phyloP scores from a whole-genome alignment of 1,284 basidiomycete species.

The Leccinum pachyderme region DNA sequence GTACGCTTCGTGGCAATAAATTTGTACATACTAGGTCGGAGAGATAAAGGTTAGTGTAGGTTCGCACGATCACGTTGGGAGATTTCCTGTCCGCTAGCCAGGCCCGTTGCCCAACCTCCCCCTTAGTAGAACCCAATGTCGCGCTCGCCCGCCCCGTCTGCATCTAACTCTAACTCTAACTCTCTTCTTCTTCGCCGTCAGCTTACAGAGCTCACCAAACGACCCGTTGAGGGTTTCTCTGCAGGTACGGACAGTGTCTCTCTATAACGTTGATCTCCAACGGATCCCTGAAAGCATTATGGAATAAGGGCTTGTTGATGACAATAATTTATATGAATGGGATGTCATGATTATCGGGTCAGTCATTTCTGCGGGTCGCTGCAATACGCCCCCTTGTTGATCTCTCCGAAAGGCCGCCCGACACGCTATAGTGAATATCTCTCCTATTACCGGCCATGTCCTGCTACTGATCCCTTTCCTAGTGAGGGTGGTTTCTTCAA shows the following conservation, averaged over 20 bases:
- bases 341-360: constrained; percentile 91
- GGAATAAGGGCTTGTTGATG: constrained; percentile 80
- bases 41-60: too few relatives aligned
- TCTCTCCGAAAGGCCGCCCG: constrained; percentile 62
- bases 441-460: constrained; percentile 7
- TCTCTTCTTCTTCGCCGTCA: constrained; percentile 78
- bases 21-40: too few relatives aligned
- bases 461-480: constrained; percentile 14
- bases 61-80: constrained; percentile 9
- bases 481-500: constrained; percentile 94
- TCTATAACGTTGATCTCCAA: constrained; percentile 25
- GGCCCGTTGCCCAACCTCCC: neutral
- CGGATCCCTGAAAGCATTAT: constrained; percentile 32
- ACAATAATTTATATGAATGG: constrained; percentile 92
- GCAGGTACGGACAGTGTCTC: constrained; percentile 57
- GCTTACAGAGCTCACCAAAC: constrained; percentile 83
- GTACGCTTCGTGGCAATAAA: too few relatives aligned
- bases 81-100: neutral
- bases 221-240: constrained; percentile 91
- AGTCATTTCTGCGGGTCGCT: constrained; percentile 30
- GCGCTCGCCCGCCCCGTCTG: constrained; percentile 41
- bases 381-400: constrained; percentile 16
- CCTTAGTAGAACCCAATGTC: constrained; percentile 40
- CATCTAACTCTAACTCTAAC: constrained; percentile 68
- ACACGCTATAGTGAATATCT: constrained; percentile 81